These are phyloP conservation scores for Kluyveromyces marxianus DNA, from an alignment of 1,139 yeast genomes.

Conservation along the genomic window DNA sequence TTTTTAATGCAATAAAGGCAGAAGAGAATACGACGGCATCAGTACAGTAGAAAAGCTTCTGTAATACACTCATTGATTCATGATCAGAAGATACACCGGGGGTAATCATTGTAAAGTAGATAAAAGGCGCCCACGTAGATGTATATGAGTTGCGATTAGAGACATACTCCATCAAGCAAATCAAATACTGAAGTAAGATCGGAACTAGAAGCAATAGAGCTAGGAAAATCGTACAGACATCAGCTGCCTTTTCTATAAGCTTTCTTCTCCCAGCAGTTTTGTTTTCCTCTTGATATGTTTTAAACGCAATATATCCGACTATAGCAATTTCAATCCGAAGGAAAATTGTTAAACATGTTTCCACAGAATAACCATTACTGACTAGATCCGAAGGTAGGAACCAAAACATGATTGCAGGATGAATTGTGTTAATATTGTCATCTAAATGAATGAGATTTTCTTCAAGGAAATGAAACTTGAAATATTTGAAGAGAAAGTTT, in stretches of 20 bases:
- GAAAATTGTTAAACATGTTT: no score
- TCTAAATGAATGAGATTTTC: neutral
- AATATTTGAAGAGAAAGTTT: neutral
- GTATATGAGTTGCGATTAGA: neutral
- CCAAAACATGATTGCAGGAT: no score
- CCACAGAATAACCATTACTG: no score
- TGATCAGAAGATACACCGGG: neutral
- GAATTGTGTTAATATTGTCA: no score
- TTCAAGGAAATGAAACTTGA: neutral
- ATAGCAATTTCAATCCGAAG: no score
- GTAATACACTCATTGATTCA: conserved; percentile 1
- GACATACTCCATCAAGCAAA: neutral
- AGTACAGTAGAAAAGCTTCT: conserved; percentile 4
- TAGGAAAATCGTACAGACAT: neutral
- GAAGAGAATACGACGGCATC: conserved; percentile 4
- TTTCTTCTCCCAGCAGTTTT: no score
- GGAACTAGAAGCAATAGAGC: neutral
- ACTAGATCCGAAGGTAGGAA: no score
- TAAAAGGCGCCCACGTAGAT: conserved; percentile 4
- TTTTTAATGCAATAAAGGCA: neutral
- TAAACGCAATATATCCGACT: no score
- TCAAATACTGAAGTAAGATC: neutral
- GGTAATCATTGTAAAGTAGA: conserved; percentile 3
- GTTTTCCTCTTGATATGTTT: neutral
- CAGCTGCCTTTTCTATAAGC: no score